These are phyloP conservation scores for Talaromyces piceae DNA, from an alignment of 2,329 filamentous ascomycete genomes.

Conservation along the genomic window DNA sequence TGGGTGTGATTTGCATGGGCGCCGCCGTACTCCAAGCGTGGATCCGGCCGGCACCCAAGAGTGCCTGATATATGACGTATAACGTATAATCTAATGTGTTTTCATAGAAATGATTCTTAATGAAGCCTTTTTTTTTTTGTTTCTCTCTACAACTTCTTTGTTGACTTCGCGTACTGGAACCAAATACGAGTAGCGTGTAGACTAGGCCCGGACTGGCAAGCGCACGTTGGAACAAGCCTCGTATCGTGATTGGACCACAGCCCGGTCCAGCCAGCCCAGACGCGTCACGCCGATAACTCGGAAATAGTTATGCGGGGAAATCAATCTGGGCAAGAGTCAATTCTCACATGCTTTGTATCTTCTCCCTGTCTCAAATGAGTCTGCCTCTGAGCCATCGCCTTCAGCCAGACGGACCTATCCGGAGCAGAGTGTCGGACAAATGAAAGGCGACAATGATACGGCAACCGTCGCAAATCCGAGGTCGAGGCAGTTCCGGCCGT, in stretches of 20 bases:
- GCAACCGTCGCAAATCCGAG: slow-evolving; percentile 1
- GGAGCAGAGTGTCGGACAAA: neutral
- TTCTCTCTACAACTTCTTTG: no score
- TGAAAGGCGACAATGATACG: neutral
- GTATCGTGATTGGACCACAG: neutral
- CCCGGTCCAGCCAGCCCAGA: no score
- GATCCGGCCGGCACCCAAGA: slow-evolving; percentile 51
- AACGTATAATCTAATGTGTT: neutral
- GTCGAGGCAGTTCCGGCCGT: slow-evolving; percentile 10
- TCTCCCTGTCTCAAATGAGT: neutral
- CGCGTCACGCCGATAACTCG: neutral
- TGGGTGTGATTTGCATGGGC: slow-evolving; percentile 65
- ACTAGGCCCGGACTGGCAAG: neutral
- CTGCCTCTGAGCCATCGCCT: neutral
- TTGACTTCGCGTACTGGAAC: neutral
- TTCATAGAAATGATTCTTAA: neutral
- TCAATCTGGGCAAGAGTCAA: neutral
- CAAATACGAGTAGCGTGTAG: neutral
- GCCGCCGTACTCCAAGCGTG: slow-evolving; percentile 60
- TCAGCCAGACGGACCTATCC: neutral
- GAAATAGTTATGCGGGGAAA: neutral
- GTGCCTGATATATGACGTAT: neutral
- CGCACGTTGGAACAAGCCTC: neutral
- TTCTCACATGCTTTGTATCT: neutral
- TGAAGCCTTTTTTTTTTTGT: neutral